These are phyloP conservation scores for Backusella parvicylindrica DNA, from an alignment of 192 early-diverging fungal genomes.

Conservation along the genomic window DNA sequence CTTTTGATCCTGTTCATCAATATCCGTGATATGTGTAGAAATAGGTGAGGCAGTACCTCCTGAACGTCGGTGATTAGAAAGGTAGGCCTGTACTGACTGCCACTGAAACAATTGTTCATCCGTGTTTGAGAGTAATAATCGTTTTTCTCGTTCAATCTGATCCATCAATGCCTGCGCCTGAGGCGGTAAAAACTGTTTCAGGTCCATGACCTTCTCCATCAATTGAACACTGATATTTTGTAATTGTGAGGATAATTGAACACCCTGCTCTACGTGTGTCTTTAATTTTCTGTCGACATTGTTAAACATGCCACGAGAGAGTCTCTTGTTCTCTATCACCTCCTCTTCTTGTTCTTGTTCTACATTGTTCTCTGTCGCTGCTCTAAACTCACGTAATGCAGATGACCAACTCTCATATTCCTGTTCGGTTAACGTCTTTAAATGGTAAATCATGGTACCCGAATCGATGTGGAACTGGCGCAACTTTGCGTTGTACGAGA, in stretches of 20 bases:
- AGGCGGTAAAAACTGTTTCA: not conserved
- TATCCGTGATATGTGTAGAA: not conserved
- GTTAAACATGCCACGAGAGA: not conserved
- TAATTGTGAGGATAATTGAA: not conserved
- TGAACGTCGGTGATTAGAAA: not conserved
- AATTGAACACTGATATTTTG: not conserved
- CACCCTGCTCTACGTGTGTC: not conserved
- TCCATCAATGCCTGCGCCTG: not conserved
- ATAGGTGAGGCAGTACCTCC: not conserved
- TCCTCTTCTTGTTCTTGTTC: not conserved
- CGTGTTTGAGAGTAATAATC: not conserved
- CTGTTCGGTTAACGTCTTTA: slow-evolving; percentile 67
- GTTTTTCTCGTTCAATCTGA: not conserved
- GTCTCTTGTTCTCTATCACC: not conserved
- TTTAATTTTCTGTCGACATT: not conserved
- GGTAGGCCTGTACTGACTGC: not conserved
- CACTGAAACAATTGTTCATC: slow-evolving; percentile 4
- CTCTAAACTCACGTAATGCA: slow-evolving; percentile 11
- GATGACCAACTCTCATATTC: slow-evolving; percentile 74
- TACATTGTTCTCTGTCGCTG: not conserved
- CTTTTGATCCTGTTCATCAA: not conserved
- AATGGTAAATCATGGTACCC: slow-evolving; percentile 78
- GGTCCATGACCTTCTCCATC: not conserved
- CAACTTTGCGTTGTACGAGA: slow-evolving; percentile 60
- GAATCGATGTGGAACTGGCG: slow-evolving; percentile 83